Evolutionary conservation across 306 rosid genomes (phyloP), one percentile per base, ranked within the genome.

Genomic region (Mimosa bimucronata): DNA sequence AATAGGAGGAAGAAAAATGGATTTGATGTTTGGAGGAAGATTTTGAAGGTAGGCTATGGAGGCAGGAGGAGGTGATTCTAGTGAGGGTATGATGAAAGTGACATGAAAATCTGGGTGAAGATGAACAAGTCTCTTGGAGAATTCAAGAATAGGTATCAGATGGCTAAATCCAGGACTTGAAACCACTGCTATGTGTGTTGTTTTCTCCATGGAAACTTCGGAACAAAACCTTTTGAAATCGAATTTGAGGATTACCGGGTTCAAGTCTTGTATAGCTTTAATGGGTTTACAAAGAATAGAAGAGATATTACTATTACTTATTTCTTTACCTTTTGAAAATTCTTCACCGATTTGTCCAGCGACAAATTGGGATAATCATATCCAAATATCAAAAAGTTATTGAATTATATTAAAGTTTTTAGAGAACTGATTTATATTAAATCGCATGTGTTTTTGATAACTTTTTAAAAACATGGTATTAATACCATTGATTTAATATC

Each of bases 61-160:
- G 26, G 78, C 9, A 48, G 0, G 30, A 6, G 79, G 14, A 44
- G 70, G 79, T 13, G 75, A 65, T 5, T 78, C 79, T 29, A 41
- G 37, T 26, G 77, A 14, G 45, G 86, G 86, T 31, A 82, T 72
- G 79, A 77, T 71, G 86, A 58, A 65, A 2, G 76, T 82, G 79
- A 83, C 38, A 30, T 70, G 74, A 23, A 79, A 34, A 1, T 80
- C 66, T 9, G 71, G 78, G n/a, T 81, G 76, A n/a, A 57, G 73
- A 0, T 60, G 57, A 65, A 80, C 30, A 7, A 86, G 75, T 19
- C 25, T 8, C 14, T 77, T 83, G 4, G 83, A 81, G 31, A 86
- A 77, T 23, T 86, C 76, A 16, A 86, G 66, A 8, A 86, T 30
- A 0, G 85, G 83, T 16, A 45, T 29, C 0, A 85, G 25, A 18